Evolutionary conservation across 768 basidiomycete genomes (phyloP), one percentile per base, ranked within the genome.

Genomic region (Collybia sordida): DNA sequence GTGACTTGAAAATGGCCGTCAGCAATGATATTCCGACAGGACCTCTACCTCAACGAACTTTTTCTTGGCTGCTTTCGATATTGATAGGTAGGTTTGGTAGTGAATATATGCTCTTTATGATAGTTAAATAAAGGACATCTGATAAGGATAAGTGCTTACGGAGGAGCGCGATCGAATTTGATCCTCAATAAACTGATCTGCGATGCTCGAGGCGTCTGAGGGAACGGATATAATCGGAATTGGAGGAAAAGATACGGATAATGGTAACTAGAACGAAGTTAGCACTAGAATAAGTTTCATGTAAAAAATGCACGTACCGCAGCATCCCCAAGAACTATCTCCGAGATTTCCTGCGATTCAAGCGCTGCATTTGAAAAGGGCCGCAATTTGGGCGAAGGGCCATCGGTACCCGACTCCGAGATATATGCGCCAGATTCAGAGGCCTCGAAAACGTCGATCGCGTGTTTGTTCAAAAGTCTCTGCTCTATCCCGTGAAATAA

Each of bases 81-180:
- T 41, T 6, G 22, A 69, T 63, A 22, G 64, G 64, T 6, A 50
- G 54, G 46, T 66, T 65, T 0, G 66, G 67, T 6, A 66, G 58
- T 27, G 48, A 64, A 50, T 66, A 70, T 7, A 70, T 51, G 25
- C 57, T 62, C 67, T 69, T 42, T 15, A 7, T 9, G 21, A 18
- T 19, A 28, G 11, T 17, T 3, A 36, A 9, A 27, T 18, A n/a
- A 49, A 28, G 23, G 35, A 8, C 18, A 46, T n/a, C n/a, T 45
- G 3, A 31, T 19, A 18, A 21, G 17, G 14, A 25, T 41, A 19
- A 2, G 15, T 17, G 6, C 38, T 31, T 31, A 31, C 31, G 14
- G 31, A 12, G 9, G 31, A 31, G 31, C 31, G 31, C 11, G 31
- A 11, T 31, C 31, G 6, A 31, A 11, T 31, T 31, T 14, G 9